Base-by-base conservation (phyloP, 148 eudicot genomes). In the Fallopia convolvulus region DNA sequence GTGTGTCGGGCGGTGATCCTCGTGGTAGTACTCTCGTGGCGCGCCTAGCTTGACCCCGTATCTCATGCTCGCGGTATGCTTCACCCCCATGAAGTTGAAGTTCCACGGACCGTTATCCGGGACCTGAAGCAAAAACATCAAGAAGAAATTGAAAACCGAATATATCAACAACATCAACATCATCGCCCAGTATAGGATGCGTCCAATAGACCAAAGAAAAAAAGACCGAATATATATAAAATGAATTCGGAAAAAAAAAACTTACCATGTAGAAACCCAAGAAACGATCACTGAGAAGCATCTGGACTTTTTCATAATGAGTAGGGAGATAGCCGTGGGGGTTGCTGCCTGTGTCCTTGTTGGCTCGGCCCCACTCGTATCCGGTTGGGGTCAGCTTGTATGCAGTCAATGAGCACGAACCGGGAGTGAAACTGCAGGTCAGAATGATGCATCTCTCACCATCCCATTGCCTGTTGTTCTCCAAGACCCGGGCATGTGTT, bases 251-350 rank as follows among this genome's bases (percentile, higher is more conserved):
- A n/a, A n/a, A n/a, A n/a, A n/a, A 20, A 8, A 75, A 47, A 23
- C 48, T 84, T 86, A 96, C 99, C 99, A 96, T 96, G 88, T 96
- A 96, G 85, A 96, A 96, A 47, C 99, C 99, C 17, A 93, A 93
- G 87, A 93, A 96, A 18, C 99, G 97, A 73, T 96, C 99, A 89
- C 99, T 96, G 79, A 96, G 84, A 63, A 96, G 98, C 99, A 96
- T 96, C 82, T 96, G 99, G 76, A 96, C 99, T 66, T 96, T 96
- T 88, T 96, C 99, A 15, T 93, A 96, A 74, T 90, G 91, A 7
- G 99, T 96, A n/a, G 99, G 99, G 52, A 96, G 87, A 73, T 96
- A 96, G 6, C 99, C 99, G 72, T 96, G 97, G 26, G 97, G 99
- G 75, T 93, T 93, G 83, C 91, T 85, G 40, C 93, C 97, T 1